Conservation (phyloP, 139 green algal genomes). For the Parachlorella kessleri region DNA sequence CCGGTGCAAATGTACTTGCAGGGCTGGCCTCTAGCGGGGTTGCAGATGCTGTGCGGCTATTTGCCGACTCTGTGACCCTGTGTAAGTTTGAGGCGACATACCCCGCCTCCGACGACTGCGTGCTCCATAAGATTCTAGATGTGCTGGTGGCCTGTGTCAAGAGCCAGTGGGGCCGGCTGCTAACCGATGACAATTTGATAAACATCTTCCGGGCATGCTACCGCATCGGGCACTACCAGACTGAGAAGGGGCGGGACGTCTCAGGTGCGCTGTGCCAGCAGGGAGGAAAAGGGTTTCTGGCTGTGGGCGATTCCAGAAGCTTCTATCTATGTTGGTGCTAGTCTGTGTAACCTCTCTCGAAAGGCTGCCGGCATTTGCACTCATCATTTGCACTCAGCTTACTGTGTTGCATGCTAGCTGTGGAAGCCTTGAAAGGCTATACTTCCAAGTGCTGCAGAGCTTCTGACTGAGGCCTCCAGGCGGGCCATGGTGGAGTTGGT, state of each 20-base stretch:
- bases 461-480: slow-evolving; percentile 68
- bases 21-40: slow-evolving; percentile 39
- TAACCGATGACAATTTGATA: slow-evolving; percentile 76
- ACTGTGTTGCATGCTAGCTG: too few species aligned
- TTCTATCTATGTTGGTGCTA: neutral
- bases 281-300: too few species aligned
- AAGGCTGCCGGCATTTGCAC: too few species aligned
- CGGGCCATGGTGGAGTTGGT: slow-evolving; percentile 68
- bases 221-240: slow-evolving; percentile 77
- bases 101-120: slow-evolving; percentile 89
- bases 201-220: slow-evolving; percentile 80
- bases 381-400: too few species aligned
- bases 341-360: neutral
- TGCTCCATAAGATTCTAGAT: slow-evolving; percentile 95
- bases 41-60: slow-evolving; percentile 76
- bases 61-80: slow-evolving; percentile 86
- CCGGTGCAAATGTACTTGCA: too few species aligned
- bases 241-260: slow-evolving; percentile 48
- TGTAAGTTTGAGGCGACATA: slow-evolving; percentile 96
- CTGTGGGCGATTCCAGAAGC: neutral
- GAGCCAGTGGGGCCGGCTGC: slow-evolving; percentile 46
- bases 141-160: slow-evolving; percentile 71
- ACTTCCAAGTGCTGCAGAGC: slow-evolving; percentile 34
- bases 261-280: slow-evolving; percentile 30
- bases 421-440: neutral